These are phyloP conservation scores for Xylaria scruposa DNA, from an alignment of 495 filamentous ascomycete species.

Conservation along the genomic window DNA sequence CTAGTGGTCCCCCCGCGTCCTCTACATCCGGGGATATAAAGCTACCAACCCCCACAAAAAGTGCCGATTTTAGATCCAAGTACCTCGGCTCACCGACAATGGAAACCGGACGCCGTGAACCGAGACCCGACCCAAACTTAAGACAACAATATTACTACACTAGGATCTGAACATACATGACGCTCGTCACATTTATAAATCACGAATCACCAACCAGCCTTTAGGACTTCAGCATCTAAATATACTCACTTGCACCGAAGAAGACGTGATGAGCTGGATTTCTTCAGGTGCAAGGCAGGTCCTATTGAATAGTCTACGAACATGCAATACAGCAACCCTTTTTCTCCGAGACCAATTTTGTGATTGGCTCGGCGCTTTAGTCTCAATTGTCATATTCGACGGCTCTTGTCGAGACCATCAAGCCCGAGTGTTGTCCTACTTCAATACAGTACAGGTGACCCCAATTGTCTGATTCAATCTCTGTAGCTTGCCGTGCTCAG, in stretches of 20 bases:
- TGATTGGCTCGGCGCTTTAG: not conserved
- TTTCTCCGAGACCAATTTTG: not conserved
- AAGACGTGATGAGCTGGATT: not conserved
- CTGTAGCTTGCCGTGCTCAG: constrained; percentile 6
- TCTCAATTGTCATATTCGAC: not conserved
- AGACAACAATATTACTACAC: not conserved
- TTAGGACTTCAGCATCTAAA: not conserved
- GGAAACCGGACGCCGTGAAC: not conserved
- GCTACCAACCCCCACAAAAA: constrained; percentile 10
- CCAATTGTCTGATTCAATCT: constrained; percentile 15
- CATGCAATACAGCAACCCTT: not conserved
- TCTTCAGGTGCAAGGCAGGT: no score
- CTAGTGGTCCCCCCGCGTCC: not conserved
- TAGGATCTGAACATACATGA: not conserved
- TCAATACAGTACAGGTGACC: constrained; percentile 27
- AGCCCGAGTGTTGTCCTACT: constrained; percentile 1
- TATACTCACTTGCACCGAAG: not conserved
- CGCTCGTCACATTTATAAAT: not conserved
- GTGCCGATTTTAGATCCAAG: not conserved
- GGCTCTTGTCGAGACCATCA: not conserved
- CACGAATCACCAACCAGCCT: not conserved
- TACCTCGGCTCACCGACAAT: constrained; percentile 10
- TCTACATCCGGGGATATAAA: not conserved
- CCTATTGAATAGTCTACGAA: not conserved
- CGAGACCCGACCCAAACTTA: not conserved